Evolutionary conservation across 2,329 filamentous ascomycete genomes (phyloP), one percentile per base, ranked within the genome.

Genomic region (Akanthomyces dipterigenus): DNA sequence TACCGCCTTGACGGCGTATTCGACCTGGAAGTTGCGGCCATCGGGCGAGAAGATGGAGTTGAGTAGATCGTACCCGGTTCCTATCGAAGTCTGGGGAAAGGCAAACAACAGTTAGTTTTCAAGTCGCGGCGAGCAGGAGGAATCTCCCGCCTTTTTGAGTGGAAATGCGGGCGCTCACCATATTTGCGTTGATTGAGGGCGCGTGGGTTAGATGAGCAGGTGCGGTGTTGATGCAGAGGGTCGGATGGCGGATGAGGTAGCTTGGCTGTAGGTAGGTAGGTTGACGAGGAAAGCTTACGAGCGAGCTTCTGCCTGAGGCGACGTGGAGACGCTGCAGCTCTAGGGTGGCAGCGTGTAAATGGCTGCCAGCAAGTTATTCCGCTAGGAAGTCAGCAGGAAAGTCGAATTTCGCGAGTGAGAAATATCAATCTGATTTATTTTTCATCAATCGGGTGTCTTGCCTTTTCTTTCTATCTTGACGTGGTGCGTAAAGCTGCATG

Each of bases 11-110:
- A 96, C 89, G 68, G 95, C 95, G 77, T 99, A 99, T 83, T 99
- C 95, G 77, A 96, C 91, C 79, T 99, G 95, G 78, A 99, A 99
- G 78, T 99, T 99, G 70, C 95, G 90, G 74, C 95, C 95, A 80
- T 99, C 95, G 67, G 95, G 95, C 54, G 95, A 98, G 84, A 98
- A 99, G 82, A 98, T 96, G 73, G 95, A 98, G 85, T 99, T 99
- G 76, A 91, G 91, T 71, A 99, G 89, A 86, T 99, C 95, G 81
- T 99, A 99, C 73, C 95, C 95, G 72, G 95, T 99, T 75, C 95
- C 95, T 89, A 99, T 99, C 74, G 95, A 99, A 73, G 95, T 99
- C 95, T 99, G 9, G 98, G 16, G 56, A 8, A 28, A 22, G 11
- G 24, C 55, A 46, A 38, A 31, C 36, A 38, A 14, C 36, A 16